Base-by-base conservation (phyloP, 208 protist genomes). In the Acanthamoeba triangularis region DNA sequence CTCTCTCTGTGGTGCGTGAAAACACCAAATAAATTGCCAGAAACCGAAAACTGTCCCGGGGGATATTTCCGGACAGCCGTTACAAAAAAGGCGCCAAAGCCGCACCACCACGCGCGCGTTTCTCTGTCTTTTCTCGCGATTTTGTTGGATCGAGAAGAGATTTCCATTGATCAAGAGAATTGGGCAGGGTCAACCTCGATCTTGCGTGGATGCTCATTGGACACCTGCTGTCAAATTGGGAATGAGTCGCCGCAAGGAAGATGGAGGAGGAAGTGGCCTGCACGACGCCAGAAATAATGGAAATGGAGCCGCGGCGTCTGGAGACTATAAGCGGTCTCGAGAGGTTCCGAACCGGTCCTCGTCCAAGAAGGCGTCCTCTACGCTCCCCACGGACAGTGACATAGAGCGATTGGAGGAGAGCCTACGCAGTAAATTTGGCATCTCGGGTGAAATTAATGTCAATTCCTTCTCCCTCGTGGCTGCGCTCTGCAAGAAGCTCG, bases 331-430 rank as follows among this genome's bases (percentile, higher is more conserved):
- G 23, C 13, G 74, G 74, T 82, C 41, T 37, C 74, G n/a, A 82
- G 69, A 41, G 69, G 69, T 10, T 11, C 33, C 30, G 37, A 82
- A 30, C n/a, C 35, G 44, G 33, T 76, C 87, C 20, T 93, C 87
- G 4, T 74, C 56, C 23, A 52, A 52, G 44, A 78, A 76, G 25
- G 8, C 56, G 23, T 52, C 82, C 4, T 25, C 56, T 37, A 7
- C 18, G 4, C 20, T 69, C 14, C 25, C 63, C 59, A 93, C 28
- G 0, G 25, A 78, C 61, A 78, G 56, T 25, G 87, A 78, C 25
- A 72, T 93, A 2, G 87, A 93, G 44, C 63, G 30, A 44, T 35
- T 93, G 37, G 87, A 93, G 61, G 65, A 78, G n/a, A 93, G 23
- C 41, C 10, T 93, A 2, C 37, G 13, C n/a, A 56, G 41, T 41